Evolutionary conservation across 2,329 filamentous ascomycete genomes (phyloP), one percentile per base, ranked within the genome.

Genomic region (Cladobotryum mycophilum): DNA sequence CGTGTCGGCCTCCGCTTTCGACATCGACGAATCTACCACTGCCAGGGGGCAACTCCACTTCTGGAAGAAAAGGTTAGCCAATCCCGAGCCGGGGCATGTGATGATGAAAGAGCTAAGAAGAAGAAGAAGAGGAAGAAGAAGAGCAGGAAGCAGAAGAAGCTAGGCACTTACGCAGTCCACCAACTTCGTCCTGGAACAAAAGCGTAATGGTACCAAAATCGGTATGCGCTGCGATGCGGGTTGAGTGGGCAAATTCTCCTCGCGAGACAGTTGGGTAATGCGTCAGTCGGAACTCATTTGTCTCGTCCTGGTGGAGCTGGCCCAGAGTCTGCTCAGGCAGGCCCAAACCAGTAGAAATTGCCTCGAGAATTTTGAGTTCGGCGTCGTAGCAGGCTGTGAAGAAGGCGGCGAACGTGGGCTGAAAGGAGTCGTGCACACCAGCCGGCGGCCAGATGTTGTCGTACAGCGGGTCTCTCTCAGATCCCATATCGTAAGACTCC

Each of bases 281-380:
- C 36, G 84, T 67, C 38, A 85, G 62, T 2, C 82, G 73, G 4
- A 84, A 66, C 53, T 83, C 45, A 17, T 82, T 81, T 9, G 48
- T 17, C 15, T 49, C 41, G 15, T 44, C 20, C 3, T 41, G 15
- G 17, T 49, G 48, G 3, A 49, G 48, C 14, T 49, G 41, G 22
- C 48, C 14, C 22, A 49, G 20, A 3, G 48, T 49, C 34, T 38
- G 41, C 33, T 8, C 15, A n/a, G 48, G 48, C 14, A 49, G 40
- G 18, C 41, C 48, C 14, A 49, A 20, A 6, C 48, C 48, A 14
- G 45, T 25, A 18, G 48, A 49, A 40, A 49, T 41, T n/a, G 48
- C 48, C 30, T 49, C 41, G 15, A 49, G 48, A 20, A 49, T 49
- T 40, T 9, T 33, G 17, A 49, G 34, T 33, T 49, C 41, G 2